Percentiles rank a stretch among this genome's conserved stretches.
phyloP scores from a whole-genome alignment of 2,329 filamentous ascomycete genomes.

The Colletotrichum coccodes region DNA sequence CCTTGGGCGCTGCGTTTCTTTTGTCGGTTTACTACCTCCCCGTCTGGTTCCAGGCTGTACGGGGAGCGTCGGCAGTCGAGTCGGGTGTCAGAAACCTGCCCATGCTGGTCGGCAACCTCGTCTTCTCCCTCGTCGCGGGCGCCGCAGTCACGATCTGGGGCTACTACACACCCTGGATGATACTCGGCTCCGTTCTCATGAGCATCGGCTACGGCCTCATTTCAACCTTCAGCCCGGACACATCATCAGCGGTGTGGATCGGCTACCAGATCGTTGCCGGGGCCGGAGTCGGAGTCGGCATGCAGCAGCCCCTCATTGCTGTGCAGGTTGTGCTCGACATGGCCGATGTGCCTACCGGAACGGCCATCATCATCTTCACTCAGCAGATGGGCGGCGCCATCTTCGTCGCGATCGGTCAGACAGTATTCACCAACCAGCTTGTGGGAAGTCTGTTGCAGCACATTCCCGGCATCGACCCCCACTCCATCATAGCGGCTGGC shows the following conservation, averaged over 20 bases:
- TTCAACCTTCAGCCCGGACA: slow-evolving; percentile 49
- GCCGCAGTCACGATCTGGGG: slow-evolving; percentile 49
- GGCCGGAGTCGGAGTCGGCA: slow-evolving; percentile 51
- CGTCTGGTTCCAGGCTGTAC: slow-evolving; percentile 58
- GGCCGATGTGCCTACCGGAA: slow-evolving; percentile 57
- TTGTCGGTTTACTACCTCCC: slow-evolving; percentile 51
- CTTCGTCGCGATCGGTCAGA: slow-evolving; percentile 62
- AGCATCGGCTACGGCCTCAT: slow-evolving; percentile 53
- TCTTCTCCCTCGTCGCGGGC: slow-evolving; percentile 47
- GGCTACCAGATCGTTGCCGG: slow-evolving; percentile 56
- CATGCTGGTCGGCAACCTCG: slow-evolving; percentile 48
- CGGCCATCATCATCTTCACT: slow-evolving; percentile 56
- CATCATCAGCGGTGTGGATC: slow-evolving; percentile 50
- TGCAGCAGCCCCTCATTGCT: slow-evolving; percentile 57
- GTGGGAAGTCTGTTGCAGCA: slow-evolving; percentile 47
- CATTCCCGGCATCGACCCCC: slow-evolving; percentile 47
- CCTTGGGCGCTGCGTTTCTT: slow-evolving; percentile 46
- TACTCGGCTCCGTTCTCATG: slow-evolving; percentile 45
- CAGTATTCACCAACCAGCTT: slow-evolving; percentile 61
- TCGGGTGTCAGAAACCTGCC: slow-evolving; percentile 54
- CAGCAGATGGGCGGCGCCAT: slow-evolving; percentile 56
- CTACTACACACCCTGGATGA: slow-evolving; percentile 57
- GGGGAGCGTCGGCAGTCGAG: slow-evolving; percentile 48
- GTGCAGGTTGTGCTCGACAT: slow-evolving; percentile 55
- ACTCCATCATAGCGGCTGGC: slow-evolving; percentile 44